These are phyloP conservation scores for Myriosclerotinia curreyana DNA, from an alignment of 2,329 filamentous ascomycete species.

Conservation along the genomic window DNA sequence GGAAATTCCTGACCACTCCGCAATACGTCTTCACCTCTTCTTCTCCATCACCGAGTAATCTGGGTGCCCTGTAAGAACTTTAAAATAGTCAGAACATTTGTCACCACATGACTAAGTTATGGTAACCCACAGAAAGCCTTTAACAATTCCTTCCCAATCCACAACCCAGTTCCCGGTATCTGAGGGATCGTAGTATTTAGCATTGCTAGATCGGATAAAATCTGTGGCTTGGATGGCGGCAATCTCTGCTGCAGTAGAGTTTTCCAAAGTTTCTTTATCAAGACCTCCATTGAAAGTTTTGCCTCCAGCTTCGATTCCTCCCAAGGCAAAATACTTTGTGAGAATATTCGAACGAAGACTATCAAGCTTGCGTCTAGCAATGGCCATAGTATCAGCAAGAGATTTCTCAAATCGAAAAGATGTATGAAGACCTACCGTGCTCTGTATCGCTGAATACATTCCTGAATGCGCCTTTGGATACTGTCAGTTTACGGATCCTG, in stretches of 20 bases:
- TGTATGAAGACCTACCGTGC: constrained; percentile 37
- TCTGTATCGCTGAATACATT: constrained; percentile 79
- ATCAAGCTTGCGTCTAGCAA: constrained; percentile 66
- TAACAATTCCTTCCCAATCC: constrained; percentile 75
- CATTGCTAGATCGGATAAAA: constrained; percentile 48
- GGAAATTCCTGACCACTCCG: constrained; percentile 75
- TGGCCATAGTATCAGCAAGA: not conserved
- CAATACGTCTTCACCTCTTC: constrained; percentile 57
- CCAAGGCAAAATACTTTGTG: constrained; percentile 75
- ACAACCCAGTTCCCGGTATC: constrained; percentile 63
- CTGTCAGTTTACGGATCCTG: constrained; percentile 23
- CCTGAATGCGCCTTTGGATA: constrained; percentile 65
- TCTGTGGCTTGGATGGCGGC: constrained; percentile 62
- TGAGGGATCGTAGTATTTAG: constrained; percentile 51
- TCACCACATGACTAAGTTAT: not conserved
- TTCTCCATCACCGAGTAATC: constrained; percentile 54
- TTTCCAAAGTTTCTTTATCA: constrained; percentile 57
- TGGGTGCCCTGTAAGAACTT: constrained; percentile 56
- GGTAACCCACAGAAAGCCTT: constrained; percentile 68
- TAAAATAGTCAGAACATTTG: constrained; percentile 25
- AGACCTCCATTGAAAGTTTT: constrained; percentile 62
- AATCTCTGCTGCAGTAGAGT: constrained; percentile 61
- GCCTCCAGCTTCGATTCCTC: constrained; percentile 66
- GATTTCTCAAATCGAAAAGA: not conserved
- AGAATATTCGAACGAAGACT: constrained; percentile 62